phyloP scores from a whole-genome alignment of 768 basidiomycete genomes.

The Russula olivacea region DNA sequence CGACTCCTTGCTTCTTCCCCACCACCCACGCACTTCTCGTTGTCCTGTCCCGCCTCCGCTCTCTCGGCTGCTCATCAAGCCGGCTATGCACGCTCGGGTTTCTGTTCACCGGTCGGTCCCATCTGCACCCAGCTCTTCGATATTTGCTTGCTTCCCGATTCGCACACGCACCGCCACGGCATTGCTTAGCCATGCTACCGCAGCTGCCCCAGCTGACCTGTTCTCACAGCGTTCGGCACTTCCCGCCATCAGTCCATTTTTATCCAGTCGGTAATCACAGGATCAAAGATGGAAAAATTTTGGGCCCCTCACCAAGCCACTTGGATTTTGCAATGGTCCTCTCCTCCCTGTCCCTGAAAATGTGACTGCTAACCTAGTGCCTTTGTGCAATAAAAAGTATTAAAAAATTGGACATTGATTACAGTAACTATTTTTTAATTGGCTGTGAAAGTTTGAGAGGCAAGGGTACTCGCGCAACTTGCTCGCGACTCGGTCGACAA shows the following conservation, averaged over 20 bases:
- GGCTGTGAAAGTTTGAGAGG: conserved; percentile 87
- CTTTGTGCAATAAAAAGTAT: no score
- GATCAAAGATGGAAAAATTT: not conserved
- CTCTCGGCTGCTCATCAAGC: not conserved
- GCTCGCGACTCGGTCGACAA: conserved; percentile 60
- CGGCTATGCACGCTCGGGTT: not conserved
- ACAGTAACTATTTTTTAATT: conserved; percentile 52
- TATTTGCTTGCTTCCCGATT: not conserved
- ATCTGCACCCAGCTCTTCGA: not conserved
- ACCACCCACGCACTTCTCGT: not conserved
- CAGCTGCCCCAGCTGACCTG: conserved; percentile 10
- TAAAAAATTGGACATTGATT: no score
- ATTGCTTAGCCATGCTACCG: not conserved
- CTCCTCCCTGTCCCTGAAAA: no score
- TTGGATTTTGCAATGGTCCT: no score
- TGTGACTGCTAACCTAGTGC: no score
- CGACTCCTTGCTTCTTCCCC: not conserved
- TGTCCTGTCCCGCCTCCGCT: not conserved
- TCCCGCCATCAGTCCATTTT: not conserved
- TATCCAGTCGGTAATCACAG: not conserved
- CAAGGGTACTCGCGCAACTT: conserved; percentile 92
- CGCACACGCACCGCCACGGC: not conserved
- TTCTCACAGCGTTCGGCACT: not conserved
- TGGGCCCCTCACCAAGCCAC: no score
- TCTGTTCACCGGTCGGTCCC: not conserved